Percentiles rank a stretch among this genome's conserved stretches.
phyloP scores from a whole-genome alignment of 23 red algal species.

The Gracilaria gracilis region DNA sequence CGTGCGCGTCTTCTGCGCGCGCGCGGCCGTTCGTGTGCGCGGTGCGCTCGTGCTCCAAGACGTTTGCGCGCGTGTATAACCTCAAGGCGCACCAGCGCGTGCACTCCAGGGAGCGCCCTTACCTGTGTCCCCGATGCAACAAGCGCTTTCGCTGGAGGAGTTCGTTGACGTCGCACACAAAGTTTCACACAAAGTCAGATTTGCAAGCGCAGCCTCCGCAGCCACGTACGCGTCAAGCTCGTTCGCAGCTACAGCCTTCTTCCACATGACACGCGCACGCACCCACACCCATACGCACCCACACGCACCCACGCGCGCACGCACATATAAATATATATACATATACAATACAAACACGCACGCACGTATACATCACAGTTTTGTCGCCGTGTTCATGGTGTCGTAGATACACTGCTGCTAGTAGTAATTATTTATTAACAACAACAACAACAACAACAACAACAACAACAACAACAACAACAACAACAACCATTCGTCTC shows the following conservation, averaged over 20 bases:
- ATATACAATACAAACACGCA: too few relatives aligned
- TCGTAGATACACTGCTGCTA: neutral
- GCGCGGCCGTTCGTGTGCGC: neutral
- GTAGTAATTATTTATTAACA: neutral
- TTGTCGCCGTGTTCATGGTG: too few relatives aligned
- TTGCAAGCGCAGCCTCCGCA: neutral
- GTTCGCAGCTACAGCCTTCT: neutral
- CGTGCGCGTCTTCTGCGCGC: too few relatives aligned
- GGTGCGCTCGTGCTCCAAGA: constrained; percentile 13
- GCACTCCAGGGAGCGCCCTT: constrained; percentile 37
- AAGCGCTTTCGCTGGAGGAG: constrained; percentile 50
- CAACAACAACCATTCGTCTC: neutral
- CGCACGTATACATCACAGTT: too few relatives aligned
- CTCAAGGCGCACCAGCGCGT: constrained; percentile 53
- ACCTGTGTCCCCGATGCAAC: constrained; percentile 5
- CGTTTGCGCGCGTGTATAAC: constrained; percentile 38
- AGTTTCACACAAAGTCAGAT: neutral
- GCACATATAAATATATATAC: too few relatives aligned
- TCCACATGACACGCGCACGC: neutral
- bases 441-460: neutral
- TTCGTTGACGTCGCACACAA: constrained; percentile 27
- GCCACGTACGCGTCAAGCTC: neutral
- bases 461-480: neutral
- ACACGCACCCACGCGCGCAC: too few relatives aligned
- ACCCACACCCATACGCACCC: neutral